These are phyloP conservation scores for Metschnikowia similis DNA, from an alignment of 805 yeast genomes.

Conservation along the genomic window DNA sequence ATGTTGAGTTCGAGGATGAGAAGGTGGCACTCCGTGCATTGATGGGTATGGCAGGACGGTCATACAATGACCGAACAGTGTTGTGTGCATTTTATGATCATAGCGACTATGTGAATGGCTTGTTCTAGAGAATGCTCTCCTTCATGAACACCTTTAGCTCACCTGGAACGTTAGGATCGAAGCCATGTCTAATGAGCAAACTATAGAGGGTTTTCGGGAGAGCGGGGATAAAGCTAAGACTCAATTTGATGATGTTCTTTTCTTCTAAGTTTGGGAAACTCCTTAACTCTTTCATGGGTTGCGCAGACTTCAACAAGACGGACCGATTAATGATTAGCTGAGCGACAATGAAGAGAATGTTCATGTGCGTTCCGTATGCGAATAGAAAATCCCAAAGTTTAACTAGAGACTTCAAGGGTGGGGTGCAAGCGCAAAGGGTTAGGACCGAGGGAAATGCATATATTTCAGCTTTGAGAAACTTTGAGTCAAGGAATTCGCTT, in stretches of 20 bases:
- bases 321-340: constrained; percentile 70
- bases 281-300: constrained; percentile 73
- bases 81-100: constrained; percentile 61
- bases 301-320: constrained; percentile 50
- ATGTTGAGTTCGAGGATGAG: constrained; percentile 54
- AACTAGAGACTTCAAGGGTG: constrained; percentile 71
- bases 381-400: constrained; percentile 86
- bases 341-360: constrained; percentile 77
- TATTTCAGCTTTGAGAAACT: constrained; percentile 73
- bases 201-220: constrained; percentile 66
- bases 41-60: constrained; percentile 58
- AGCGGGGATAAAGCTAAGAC: constrained; percentile 74
- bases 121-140: constrained; percentile 17
- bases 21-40: constrained; percentile 54
- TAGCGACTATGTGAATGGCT: constrained; percentile 48
- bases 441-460: constrained; percentile 83
- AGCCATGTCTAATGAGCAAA: constrained; percentile 58
- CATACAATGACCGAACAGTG: constrained; percentile 65
- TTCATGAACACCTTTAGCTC: constrained; percentile 24
- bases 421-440: constrained; percentile 85
- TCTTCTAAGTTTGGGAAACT: constrained; percentile 71
- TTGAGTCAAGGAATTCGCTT: constrained; percentile 53
- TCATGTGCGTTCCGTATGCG: constrained; percentile 89
- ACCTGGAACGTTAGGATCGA: constrained; percentile 42
- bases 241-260: constrained; percentile 68